Percentiles rank a stretch among this genome's conserved stretches.
phyloP scores from a whole-genome alignment of 2,329 filamentous ascomycete species.

The Fusarium duplospermum region DNA sequence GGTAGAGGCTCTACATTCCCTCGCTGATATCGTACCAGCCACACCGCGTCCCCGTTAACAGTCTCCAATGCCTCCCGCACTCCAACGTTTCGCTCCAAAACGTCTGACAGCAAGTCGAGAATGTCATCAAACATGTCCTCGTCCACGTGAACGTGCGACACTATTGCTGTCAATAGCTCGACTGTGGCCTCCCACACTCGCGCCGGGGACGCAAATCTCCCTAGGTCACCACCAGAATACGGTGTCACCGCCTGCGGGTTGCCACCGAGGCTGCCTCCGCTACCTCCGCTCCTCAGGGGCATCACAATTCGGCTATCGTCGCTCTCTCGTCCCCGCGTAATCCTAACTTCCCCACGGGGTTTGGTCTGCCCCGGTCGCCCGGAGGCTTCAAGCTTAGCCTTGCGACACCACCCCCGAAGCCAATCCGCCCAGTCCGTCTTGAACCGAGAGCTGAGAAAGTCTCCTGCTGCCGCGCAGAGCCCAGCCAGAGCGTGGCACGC shows the following conservation, averaged over 20 bases:
- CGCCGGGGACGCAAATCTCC: slow-evolving; percentile 69
- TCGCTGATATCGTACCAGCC: slow-evolving; percentile 70
- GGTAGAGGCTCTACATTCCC: slow-evolving; percentile 53
- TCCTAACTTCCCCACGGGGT: slow-evolving; percentile 35
- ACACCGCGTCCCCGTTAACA: slow-evolving; percentile 81
- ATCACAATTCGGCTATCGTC: slow-evolving; percentile 47
- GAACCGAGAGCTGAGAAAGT: slow-evolving; percentile 83
- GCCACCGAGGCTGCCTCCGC: slow-evolving; percentile 35
- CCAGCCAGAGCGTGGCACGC: slow-evolving; percentile 75
- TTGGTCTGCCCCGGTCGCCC: slow-evolving; percentile 22
- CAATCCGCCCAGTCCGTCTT: slow-evolving; percentile 76
- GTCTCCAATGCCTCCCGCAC: slow-evolving; percentile 69
- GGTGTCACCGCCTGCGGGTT: slow-evolving; percentile 20
- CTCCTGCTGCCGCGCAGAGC: slow-evolving; percentile 78
- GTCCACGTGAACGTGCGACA: slow-evolving; percentile 71
- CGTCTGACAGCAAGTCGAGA: slow-evolving; percentile 68
- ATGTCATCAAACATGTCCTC: slow-evolving; percentile 79
- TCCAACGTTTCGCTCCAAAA: slow-evolving; percentile 57
- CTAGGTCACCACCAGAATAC: slow-evolving; percentile 56
- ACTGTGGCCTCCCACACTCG: slow-evolving; percentile 74
- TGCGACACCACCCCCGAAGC: slow-evolving; percentile 62
- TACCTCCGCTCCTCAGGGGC: slow-evolving; percentile 44
- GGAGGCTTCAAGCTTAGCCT: slow-evolving; percentile 55
- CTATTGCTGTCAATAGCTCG: slow-evolving; percentile 68
- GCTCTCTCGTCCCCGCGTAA: slow-evolving; percentile 25